A percentile compares a stretch with the other conserved stretches of the same genome.
These are phyloP conservation scores for Lumnitzera littorea DNA, from an alignment of 345 rosid species.

Conservation along the genomic window DNA sequence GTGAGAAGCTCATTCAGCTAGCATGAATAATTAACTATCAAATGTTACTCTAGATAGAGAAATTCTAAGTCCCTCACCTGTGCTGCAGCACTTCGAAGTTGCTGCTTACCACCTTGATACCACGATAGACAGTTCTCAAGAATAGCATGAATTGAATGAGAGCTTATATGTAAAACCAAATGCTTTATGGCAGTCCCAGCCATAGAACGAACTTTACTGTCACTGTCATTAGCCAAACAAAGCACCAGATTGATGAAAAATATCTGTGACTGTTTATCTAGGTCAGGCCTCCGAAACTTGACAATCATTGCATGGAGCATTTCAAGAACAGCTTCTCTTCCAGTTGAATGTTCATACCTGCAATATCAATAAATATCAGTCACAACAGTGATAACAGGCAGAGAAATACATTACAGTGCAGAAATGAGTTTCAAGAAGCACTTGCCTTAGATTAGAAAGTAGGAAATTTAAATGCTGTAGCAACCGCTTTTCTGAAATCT, in stretches of 20 bases:
- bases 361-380: constrained; percentile 3
- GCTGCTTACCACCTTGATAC: constrained; percentile 50
- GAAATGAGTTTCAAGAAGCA: constrained; percentile 2
- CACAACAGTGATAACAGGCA: too few species aligned
- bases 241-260: constrained; percentile 49
- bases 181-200: constrained; percentile 48
- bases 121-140: constrained; percentile 48
- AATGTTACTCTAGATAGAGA: not conserved
- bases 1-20: not conserved
- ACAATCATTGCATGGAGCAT: constrained; percentile 64
- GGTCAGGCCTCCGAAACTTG: constrained; percentile 48
- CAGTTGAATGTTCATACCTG: constrained; percentile 80
- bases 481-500: constrained; percentile 51
- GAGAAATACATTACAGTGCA: not conserved
- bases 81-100: constrained; percentile 60
- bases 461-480: constrained; percentile 60
- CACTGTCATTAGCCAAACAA: constrained; percentile 55
- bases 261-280: constrained; percentile 48
- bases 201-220: constrained; percentile 51
- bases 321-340: constrained; percentile 87
- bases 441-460: constrained; percentile 63
- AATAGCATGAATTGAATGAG: constrained; percentile 30
- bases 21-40: not conserved
- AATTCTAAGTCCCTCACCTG: constrained; percentile 41
- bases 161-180: constrained; percentile 43